Conservation (phyloP, 2,329 filamentous ascomycete species). For the Colletotrichum tropicale region DNA sequence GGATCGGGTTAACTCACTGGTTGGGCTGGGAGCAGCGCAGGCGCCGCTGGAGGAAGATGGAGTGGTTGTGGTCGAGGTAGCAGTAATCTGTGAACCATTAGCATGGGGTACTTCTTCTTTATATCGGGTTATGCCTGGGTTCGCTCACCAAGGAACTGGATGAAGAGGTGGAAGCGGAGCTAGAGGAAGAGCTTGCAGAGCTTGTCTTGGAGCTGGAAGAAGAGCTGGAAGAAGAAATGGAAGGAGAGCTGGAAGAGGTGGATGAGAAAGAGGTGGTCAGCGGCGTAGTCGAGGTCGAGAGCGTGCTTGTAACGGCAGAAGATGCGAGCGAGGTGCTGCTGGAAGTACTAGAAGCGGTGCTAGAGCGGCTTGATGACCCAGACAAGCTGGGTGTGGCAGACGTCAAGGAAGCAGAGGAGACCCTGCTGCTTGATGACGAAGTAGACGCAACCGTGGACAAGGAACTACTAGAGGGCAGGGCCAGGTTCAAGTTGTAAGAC, state of each 20-base stretch:
- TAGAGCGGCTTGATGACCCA: background rate
- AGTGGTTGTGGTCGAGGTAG: background rate
- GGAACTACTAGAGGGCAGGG: background rate
- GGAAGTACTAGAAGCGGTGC: background rate
- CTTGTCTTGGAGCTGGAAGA: background rate
- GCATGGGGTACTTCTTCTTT: background rate
- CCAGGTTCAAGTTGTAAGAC: background rate
- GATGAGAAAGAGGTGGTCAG: background rate
- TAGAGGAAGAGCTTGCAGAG: background rate
- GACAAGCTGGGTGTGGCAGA: background rate
- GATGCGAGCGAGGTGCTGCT: background rate
- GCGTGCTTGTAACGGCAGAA: accelerated
- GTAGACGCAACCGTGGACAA: background rate
- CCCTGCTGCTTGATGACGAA: background rate
- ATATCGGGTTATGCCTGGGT: background rate
- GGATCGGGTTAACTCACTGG: background rate
- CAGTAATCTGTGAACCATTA: background rate
- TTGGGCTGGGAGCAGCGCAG: background rate
- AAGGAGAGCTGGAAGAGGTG: background rate
- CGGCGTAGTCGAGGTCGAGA: background rate
- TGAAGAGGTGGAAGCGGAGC: background rate
- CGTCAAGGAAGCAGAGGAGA: background rate
- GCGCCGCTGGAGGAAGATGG: background rate
- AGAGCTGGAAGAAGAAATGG: background rate
- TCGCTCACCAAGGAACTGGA: background rate